Base-by-base conservation (phyloP, 208 protist genomes). In the Trypanosoma boissoni region DNA sequence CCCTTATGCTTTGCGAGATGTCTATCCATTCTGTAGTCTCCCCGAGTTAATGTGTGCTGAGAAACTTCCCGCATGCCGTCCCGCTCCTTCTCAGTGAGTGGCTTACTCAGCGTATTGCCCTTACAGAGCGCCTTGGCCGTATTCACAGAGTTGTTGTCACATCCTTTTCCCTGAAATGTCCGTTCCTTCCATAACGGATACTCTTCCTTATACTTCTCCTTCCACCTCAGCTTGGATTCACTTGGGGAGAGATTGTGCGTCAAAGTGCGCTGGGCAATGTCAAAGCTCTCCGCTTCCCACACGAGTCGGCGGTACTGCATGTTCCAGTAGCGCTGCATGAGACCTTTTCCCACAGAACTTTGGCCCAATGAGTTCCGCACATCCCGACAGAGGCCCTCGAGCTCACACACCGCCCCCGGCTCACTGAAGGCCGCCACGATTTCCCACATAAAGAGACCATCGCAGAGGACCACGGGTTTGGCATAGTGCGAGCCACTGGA, bases 291-390 rank as follows among this genome's bases (percentile, higher is more conserved):
- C 27, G 86, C 77, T 36, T 48, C 70, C 83, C 87, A 89, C 3
- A 87, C 28, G 49, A 94, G 64, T 53, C 69, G 53, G 43, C 67
- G 41, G 64, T 76, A 94, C 64, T 85, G 79, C 57, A 76, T 78
- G 41, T 94, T 88, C 83, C 87, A 94, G 65, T 94, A 94, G 0
- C 80, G 78, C 60, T 94, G 78, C 87, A 94, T 75, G 8, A 89
- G 57, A 2, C 44, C 41, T 0, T 68, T 78, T 2, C 76, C 78
- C 3, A 48, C 80, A 31, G 69, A 75, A 18, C 76, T 83, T 39
- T 56, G 59, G 36, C 56, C 37, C 37, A 94, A 60, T 9, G 50
- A 45, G 9, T 12, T 24, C 8, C 58, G 58, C 1, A 94, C 71
- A 61, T 91, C 81, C 6, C 53, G 57, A 43, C 65, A 79, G 2